Evolutionary conservation across 371 early-diverging fungal species (phyloP), one percentile per base, ranked within the genome.

Genomic region (Phascolomyces articulosus): DNA sequence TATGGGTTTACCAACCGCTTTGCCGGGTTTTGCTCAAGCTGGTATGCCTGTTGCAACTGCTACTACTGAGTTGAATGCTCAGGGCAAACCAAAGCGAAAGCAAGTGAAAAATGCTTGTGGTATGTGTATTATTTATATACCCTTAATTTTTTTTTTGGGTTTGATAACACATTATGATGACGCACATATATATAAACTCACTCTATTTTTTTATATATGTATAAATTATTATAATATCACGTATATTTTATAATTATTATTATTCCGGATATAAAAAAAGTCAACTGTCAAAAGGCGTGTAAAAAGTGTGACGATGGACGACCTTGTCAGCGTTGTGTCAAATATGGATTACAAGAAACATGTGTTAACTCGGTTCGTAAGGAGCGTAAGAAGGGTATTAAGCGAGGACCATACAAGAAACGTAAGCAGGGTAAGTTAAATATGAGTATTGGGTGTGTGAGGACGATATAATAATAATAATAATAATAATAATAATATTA

Each of bases 231-330:
- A 34, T 34, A 34, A 34, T 34, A 34, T 34, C 34, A 16, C 16
- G 18, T 44, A 44, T 44, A 18, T 44, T 44, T n/a, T n/a, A 44
- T n/a, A 13, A n/a, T 16, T 44, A 2, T n/a, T 44, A 18, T 44
- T 44, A 44, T 44, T n/a, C 15, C 24, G 23, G 20, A n/a, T n/a
- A n/a, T n/a, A n/a, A n/a, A n/a, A 21, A 9, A 60, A 85, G 91
- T 91, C 60, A 94, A 95, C 66, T 96, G 96, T 68, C 93, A 94
- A 80, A 90, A 90, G 68, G 94, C 96, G 0, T 96, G 96, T 74
- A 96, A 96, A 74, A 95, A 94, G 74, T 96, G 96, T 70, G 95
- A 93, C 67, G 90, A 94, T 62, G 87, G 83, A 20, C 80, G 96
- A 62, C 96, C 96, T 2, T 96, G 96, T 70, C 78, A 81, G 63